A percentile compares a stretch with the other conserved stretches of the same genome.
Conservation (phyloP, 129 eudicot genomes). For the Artemisia argyi region DNA sequence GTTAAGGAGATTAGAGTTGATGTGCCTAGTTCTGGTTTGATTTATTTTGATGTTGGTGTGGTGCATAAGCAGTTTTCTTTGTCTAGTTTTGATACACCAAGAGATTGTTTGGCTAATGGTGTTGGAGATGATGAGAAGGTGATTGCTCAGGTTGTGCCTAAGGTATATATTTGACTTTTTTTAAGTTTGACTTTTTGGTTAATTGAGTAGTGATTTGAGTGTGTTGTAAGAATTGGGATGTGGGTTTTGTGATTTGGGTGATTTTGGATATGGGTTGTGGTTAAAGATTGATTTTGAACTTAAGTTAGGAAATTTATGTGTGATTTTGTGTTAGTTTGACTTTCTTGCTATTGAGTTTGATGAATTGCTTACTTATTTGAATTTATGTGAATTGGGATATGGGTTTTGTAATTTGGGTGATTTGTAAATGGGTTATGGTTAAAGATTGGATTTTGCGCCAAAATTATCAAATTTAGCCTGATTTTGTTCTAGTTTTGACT, state of each 20-base stretch:
- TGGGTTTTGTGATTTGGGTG: constrained; percentile 18
- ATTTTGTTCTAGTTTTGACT: too few species aligned
- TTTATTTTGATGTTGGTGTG: constrained; percentile 89
- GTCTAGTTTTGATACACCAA: constrained; percentile 75
- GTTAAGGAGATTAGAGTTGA: constrained; percentile 88
- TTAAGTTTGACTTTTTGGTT: constrained; percentile 11
- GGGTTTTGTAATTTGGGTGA: background rate
- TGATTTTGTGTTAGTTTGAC: background rate
- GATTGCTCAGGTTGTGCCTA: constrained; percentile 18
- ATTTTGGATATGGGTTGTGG: constrained; percentile 18
- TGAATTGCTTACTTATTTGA: background rate
- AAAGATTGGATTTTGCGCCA: too few species aligned
- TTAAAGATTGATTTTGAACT: constrained; percentile 17
- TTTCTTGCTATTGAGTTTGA: background rate
- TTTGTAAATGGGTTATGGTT: background rate
- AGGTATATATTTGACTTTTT: constrained; percentile 42
- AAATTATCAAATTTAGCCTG: too few species aligned
- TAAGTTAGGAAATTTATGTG: background rate
- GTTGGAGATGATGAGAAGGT: constrained; percentile 15
- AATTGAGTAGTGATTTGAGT: background rate
- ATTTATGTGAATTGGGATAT: background rate
- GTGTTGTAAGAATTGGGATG: background rate
- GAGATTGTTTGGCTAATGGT: constrained; percentile 69
- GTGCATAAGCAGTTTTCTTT: constrained; percentile 85
- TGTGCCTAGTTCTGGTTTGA: constrained; percentile 80